Evolutionary conservation across 768 basidiomycete genomes (phyloP).

Genomic region (Galerina sulciceps): DNA sequence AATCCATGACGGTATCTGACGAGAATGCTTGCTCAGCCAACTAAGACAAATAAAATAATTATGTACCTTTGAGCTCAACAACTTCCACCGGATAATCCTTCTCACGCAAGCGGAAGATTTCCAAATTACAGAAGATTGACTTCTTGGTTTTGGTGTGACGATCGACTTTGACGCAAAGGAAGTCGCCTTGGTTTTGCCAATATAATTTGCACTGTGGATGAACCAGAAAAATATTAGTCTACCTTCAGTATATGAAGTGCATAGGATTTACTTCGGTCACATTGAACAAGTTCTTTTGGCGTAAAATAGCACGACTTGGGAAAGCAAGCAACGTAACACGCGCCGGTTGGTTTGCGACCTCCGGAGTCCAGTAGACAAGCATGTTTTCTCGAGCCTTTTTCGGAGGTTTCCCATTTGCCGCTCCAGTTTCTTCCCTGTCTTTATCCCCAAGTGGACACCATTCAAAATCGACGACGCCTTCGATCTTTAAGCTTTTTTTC

Average conservation of each 20-base stretch:
- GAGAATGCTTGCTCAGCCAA: constrained; percentile 14
- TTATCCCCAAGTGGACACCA: constrained; percentile 95
- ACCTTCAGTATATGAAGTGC: neutral
- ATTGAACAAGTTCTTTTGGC: constrained; percentile 97
- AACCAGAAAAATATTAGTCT: neutral
- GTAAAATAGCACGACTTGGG: constrained; percentile 80
- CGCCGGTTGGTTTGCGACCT: constrained; percentile 95
- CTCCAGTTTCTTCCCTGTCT: constrained; percentile 64
- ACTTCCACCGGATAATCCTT: constrained; percentile 98
- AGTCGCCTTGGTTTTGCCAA: constrained; percentile 99
- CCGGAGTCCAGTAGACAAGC: constrained; percentile 97
- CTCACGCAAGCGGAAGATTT: constrained; percentile 96
- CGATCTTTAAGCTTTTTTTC: constrained; percentile 96
- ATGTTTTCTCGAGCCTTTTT: constrained; percentile 87
- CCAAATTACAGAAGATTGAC: constrained; percentile 96
- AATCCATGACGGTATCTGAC: constrained; percentile 90
- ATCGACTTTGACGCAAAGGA: constrained; percentile 98
- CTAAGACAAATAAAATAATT: neutral
- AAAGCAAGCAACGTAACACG: constrained; percentile 92
- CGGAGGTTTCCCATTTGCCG: constrained; percentile 41
- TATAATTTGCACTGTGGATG: constrained; percentile 85
- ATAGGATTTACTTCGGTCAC: constrained; percentile 82
- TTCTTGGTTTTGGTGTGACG: constrained; percentile 99
- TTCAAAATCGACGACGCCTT: constrained; percentile 97
- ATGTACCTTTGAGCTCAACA: constrained; percentile 90